phyloP scores from a whole-genome alignment of 345 rosid genomes.

The Bruguiera gymnorhiza region DNA sequence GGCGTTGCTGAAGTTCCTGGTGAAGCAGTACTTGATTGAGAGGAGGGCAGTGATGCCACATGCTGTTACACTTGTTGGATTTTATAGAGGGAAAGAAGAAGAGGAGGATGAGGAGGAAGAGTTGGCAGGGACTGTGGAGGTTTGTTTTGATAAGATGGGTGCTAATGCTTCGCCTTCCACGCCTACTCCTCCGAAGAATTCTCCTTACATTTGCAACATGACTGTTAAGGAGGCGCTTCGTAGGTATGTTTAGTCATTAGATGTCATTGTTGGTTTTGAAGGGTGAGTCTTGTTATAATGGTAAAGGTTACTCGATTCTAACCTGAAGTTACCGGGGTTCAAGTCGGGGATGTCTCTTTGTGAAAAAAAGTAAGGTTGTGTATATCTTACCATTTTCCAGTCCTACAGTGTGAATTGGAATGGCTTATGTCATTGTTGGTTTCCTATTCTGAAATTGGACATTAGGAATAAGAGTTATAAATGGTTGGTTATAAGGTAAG shows the following conservation, averaged over 20 bases:
- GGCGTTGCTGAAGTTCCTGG: constrained; percentile 57
- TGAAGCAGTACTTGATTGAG: constrained; percentile 82
- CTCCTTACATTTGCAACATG: constrained; percentile 89
- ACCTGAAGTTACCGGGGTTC: too few relatives aligned
- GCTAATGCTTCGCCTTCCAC: constrained; percentile 75
- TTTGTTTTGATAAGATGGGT: constrained; percentile 67
- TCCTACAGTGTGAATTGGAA: too few relatives aligned
- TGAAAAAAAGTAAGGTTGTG: too few relatives aligned
- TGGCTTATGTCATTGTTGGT: neutral
- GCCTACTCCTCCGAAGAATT: constrained; percentile 68
- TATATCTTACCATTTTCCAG: too few relatives aligned
- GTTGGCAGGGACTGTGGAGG: constrained; percentile 91
- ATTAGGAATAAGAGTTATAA: neutral
- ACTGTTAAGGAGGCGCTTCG: constrained; percentile 68
- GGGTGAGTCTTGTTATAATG: neutral
- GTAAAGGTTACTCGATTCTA: neutral
- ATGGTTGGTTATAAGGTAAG: too few relatives aligned
- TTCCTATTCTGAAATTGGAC: neutral
- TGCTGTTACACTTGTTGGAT: constrained; percentile 76
- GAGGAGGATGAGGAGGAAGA: constrained; percentile 32
- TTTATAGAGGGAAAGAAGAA: constrained; percentile 40
- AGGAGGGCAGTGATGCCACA: constrained; percentile 66
- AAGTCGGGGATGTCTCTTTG: too few relatives aligned
- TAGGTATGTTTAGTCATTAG: constrained; percentile 37
- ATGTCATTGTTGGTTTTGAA: neutral